A percentile compares a stretch with the other conserved stretches of the same genome.
Conservation (phyloP, 2,329 filamentous ascomycete genomes). For the Akanthomyces dipterigenus region DNA sequence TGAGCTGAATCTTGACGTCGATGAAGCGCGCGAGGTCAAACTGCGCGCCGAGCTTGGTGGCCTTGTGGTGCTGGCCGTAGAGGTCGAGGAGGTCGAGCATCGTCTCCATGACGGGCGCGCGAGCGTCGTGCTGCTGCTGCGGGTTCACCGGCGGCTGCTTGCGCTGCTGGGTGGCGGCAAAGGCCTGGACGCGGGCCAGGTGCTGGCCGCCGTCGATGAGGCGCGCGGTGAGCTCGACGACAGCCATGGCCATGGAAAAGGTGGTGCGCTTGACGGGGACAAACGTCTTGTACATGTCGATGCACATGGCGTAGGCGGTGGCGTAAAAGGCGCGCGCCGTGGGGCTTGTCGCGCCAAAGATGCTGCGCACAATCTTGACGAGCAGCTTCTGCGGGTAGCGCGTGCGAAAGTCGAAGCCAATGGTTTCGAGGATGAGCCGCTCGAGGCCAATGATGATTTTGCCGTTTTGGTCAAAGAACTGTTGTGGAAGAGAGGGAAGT, state of each 20-base stretch:
- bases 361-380: slow-evolving; percentile 65
- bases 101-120: slow-evolving; percentile 60
- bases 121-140: slow-evolving; percentile 40
- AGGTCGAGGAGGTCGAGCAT: slow-evolving; percentile 86
- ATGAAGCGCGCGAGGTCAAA: slow-evolving; percentile 76
- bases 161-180: slow-evolving; percentile 44
- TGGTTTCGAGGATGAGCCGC: slow-evolving; percentile 84
- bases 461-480: slow-evolving; percentile 75
- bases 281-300: slow-evolving; percentile 91
- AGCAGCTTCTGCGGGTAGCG: slow-evolving; percentile 81
- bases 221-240: slow-evolving; percentile 72
- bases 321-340: slow-evolving; percentile 50
- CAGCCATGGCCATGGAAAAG: slow-evolving; percentile 75
- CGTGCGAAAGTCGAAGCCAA: slow-evolving; percentile 88
- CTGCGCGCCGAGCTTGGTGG: slow-evolving; percentile 65
- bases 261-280: slow-evolving; percentile 85
- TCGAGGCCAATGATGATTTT: slow-evolving; percentile 85
- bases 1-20: slow-evolving; percentile 77
- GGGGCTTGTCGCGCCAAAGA: slow-evolving; percentile 38
- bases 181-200: slow-evolving; percentile 40
- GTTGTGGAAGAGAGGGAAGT: too few relatives aligned
- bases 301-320: slow-evolving; percentile 72
- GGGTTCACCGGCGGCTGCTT: too few relatives aligned
- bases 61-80: slow-evolving; percentile 75
- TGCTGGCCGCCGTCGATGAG: slow-evolving; percentile 51